Percentiles rank a stretch among this genome's conserved stretches.
These are phyloP conservation scores for Cladophialophora carrionii DNA, from an alignment of 2,329 filamentous ascomycete species.

Conservation along the genomic window DNA sequence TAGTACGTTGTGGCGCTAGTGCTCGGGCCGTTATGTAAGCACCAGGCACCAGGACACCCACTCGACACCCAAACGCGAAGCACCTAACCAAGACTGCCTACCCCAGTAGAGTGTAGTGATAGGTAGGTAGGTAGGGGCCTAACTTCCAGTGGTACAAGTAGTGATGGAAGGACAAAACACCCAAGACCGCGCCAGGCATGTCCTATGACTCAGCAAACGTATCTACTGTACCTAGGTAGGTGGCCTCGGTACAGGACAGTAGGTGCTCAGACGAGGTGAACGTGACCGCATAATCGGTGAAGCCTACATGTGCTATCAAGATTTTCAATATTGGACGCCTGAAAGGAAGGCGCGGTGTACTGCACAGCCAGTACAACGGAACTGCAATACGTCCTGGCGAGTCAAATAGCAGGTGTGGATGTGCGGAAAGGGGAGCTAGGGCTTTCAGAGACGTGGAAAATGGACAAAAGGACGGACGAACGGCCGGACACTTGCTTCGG, in stretches of 20 bases:
- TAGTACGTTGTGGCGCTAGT: no score
- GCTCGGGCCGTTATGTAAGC: neutral
- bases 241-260: no score
- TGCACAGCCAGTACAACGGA: neutral
- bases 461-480: neutral
- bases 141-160: no score
- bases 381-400: neutral
- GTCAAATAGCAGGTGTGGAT: neutral
- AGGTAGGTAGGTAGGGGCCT: no score
- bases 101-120: no score
- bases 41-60: neutral
- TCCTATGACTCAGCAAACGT: neutral
- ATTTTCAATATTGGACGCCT: neutral
- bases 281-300: no score
- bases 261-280: neutral
- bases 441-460: neutral
- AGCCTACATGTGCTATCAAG: neutral
- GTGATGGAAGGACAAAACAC: no score
- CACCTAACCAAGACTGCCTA: no score
- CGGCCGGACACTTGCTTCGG: no score
- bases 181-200: no score
- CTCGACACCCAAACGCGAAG: no score
- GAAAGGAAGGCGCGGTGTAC: neutral
- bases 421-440: neutral
- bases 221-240: no score